A percentile compares a stretch with the other conserved stretches of the same genome.
Evolutionary conservation across 1,139 yeast species (phyloP).

Genomic region (Suhomyces guaymorum): DNA sequence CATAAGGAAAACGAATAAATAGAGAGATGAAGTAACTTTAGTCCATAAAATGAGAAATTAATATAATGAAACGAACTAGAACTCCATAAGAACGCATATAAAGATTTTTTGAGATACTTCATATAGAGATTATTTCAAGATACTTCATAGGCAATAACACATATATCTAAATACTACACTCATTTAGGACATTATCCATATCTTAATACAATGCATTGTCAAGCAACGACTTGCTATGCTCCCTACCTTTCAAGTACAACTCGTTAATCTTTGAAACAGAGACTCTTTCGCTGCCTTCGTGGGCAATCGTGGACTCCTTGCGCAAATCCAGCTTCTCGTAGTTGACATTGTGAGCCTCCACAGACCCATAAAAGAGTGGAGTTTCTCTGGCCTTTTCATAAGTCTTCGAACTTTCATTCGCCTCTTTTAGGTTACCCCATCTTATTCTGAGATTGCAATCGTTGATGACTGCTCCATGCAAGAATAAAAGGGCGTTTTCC

Average conservation of each 20-base stretch:
- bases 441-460: constrained; percentile 32
- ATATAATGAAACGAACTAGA: too few relatives aligned
- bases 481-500: constrained; percentile 34
- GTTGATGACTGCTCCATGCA: constrained; percentile 35
- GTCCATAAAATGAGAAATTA: too few relatives aligned
- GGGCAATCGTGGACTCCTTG: constrained; percentile 4
- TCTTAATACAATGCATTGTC: constrained; percentile 15
- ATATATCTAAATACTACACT: too few relatives aligned
- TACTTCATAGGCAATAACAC: too few relatives aligned
- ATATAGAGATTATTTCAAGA: too few relatives aligned
- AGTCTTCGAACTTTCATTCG: constrained; percentile 10
- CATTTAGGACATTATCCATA: too few relatives aligned
- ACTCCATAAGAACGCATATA: too few relatives aligned
- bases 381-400: constrained; percentile 16
- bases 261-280: constrained; percentile 20
- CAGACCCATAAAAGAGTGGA: constrained; percentile 24
- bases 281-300: constrained; percentile 25
- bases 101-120: too few relatives aligned
- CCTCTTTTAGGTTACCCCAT: constrained; percentile 32
- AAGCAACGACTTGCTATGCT: constrained; percentile 18
- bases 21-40: too few relatives aligned
- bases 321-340: constrained; percentile 21
- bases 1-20: constrained; percentile 28
- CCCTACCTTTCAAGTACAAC: constrained; percentile 19
- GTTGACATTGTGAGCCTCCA: constrained; percentile 16